Evolutionary conservation across 768 basidiomycete genomes (phyloP), one percentile per base, ranked within the genome.

Genomic region (Clitopilus hobsonii): DNA sequence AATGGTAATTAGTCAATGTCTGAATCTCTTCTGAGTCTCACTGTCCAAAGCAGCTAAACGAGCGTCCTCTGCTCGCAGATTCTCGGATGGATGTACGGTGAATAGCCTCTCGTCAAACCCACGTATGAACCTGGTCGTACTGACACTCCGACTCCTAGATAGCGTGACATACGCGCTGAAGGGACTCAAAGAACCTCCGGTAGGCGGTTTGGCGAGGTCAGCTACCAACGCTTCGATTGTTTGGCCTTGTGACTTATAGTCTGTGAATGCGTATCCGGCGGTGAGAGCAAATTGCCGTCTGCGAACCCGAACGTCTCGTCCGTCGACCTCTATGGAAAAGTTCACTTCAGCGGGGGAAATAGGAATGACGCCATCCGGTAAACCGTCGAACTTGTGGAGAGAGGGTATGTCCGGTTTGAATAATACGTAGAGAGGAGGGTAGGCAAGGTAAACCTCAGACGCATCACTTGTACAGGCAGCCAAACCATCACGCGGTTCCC

Each of bases 161-260:
- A 7, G 16, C 30, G 16, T 16, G 7, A 32, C 30, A 32, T 32
- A 32, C 16, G 30, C 16, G 30, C 30, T 32, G 16, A 32, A 32
- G 7, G 30, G 30, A n/a, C 30, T 32, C 7, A 32, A 16, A 7
- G 30, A n/a, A n/a, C n/a, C 16, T 7, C 30, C 16, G 16, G 16
- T 32, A 32, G 71, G 74, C 10, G 71, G 74, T 45, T 57, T 58
- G 6, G 64, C 65, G 4, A 78, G 68, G 57, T 78, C 74, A 32
- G 16, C 30, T 7, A 32, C 16, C 8, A 32, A 7, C 7, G 30
- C 8, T 7, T 32, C 30, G 1, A 79, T 64, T 1, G 75, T 78
- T 56, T 78, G 75, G 0, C 75, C 77, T 58, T 79, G 76, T 2
- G 70, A 60, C 25, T 66, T 49, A 54, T 75, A 77, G 58, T 76